Evolutionary conservation across 2,329 filamentous ascomycete species (phyloP).

Genomic region (Xylariaceae sp.): DNA sequence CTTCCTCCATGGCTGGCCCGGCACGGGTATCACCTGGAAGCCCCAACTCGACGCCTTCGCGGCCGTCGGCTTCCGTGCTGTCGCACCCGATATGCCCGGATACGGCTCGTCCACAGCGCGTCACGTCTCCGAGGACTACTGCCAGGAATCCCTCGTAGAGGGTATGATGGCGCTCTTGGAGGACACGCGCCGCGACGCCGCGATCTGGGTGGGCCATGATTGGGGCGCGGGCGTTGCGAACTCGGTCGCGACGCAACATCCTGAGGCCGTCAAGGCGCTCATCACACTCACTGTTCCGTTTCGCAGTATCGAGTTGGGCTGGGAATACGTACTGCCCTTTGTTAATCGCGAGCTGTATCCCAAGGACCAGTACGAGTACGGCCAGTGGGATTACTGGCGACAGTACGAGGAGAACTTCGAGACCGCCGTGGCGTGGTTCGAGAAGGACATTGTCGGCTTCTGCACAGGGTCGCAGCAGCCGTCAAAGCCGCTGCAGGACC

Average conservation of each 20-base stretch:
- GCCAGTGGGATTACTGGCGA: slow-evolving; percentile 32
- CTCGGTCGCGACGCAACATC: slow-evolving; percentile 29
- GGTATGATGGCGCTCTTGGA: slow-evolving; percentile 34
- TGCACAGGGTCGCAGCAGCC: slow-evolving; percentile 8
- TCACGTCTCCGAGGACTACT: slow-evolving; percentile 27
- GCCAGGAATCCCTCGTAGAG: slow-evolving; percentile 30
- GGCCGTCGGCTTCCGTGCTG: slow-evolving; percentile 30
- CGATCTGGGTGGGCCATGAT: slow-evolving; percentile 46
- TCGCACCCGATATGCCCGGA: slow-evolving; percentile 34
- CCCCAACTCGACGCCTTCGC: slow-evolving; percentile 29
- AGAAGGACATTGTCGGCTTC: slow-evolving; percentile 17
- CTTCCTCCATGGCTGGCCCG: slow-evolving; percentile 37
- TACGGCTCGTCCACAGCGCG: slow-evolving; percentile 35
- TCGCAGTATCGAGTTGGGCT: slow-evolving; percentile 36
- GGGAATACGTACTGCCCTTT: slow-evolving; percentile 32
- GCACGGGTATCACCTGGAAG: slow-evolving; percentile 32
- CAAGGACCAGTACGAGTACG: slow-evolving; percentile 35
- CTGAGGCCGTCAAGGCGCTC: slow-evolving; percentile 26
- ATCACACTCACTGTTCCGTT: slow-evolving; percentile 37
- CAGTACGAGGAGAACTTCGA: slow-evolving; percentile 29
- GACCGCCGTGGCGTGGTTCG: slow-evolving; percentile 17
- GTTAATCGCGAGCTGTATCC: slow-evolving; percentile 43
- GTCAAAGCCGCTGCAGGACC: slow-evolving; percentile 30
- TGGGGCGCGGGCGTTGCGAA: slow-evolving; percentile 34
- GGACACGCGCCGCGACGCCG: slow-evolving; percentile 31